Base-by-base conservation (phyloP, 352 stramenopile genomes). In the Salisapilia sapeloensis region DNA sequence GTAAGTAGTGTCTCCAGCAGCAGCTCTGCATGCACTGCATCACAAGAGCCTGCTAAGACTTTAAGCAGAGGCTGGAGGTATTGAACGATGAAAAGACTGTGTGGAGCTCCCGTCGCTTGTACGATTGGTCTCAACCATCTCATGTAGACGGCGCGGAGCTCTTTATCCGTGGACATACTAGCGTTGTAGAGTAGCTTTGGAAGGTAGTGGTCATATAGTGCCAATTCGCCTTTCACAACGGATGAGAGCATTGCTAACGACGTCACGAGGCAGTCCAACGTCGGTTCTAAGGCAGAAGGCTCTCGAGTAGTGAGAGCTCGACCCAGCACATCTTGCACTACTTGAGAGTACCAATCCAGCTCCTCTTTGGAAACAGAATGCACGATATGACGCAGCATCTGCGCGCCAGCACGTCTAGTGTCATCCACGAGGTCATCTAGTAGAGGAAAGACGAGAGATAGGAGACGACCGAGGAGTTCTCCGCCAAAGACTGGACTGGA, bases 51-150 rank as follows among this genome's bases (percentile, higher is more conserved):
- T 12, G 75, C 14, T 14, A 84, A 29, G 13, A 87, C 69, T 33
- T 84, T 83, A 37, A 87, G 46, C 23, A 91, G 44, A 13, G 75
- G 62, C 39, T 86, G 75, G 15, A 91, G 33, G 38, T 81, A 91
- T 18, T 59, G 60, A 29, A 87, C 59, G 21, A 76, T 17, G 13
- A 82, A 62, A 6, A 87, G 39, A 19, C 71, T 87, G 23, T 78
- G 48, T 0, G 75, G 75, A 3, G 61, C 65, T 0, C 75, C 71
- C 18, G 83, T 57, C 3, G 52, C 50, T 8, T 20, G 19, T 16
- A 84, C 42, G 16, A 80, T 44, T 13, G 42, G 37, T 1, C 66
- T 60, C 2, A 87, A 20, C 19, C 61, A 50, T 2, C 53, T 53
- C 4, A 82, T 51, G n/a, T 77, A 82, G 4, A 83, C 24, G 17